Evolutionary conservation across 148 eudicot genomes (phyloP).

Genomic region (Cornus florida): DNA sequence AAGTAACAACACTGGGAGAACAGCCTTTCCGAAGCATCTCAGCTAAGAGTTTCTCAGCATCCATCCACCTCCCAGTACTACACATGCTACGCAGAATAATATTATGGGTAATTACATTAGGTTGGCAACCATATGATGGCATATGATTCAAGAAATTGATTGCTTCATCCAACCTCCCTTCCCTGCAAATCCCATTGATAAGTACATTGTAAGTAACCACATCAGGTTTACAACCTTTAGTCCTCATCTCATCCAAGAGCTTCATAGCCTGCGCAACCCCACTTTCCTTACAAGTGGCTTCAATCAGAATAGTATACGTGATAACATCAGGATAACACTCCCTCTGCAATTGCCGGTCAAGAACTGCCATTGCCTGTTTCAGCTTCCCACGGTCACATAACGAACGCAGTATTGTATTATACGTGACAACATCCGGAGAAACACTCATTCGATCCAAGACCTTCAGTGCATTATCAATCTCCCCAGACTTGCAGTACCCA

Average conservation of each 20-base stretch:
- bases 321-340: slow-evolving; percentile 71
- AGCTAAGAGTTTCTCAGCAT: slow-evolving; percentile 54
- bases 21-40: slow-evolving; percentile 68
- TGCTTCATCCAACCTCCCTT: slow-evolving; percentile 69
- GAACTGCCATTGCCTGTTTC: slow-evolving; percentile 60
- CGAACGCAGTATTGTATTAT: slow-evolving; percentile 63
- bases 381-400: slow-evolving; percentile 66
- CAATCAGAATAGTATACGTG: slow-evolving; percentile 71
- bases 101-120: slow-evolving; percentile 63
- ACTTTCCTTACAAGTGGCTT: slow-evolving; percentile 64
- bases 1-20: slow-evolving; percentile 64
- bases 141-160: slow-evolving; percentile 54
- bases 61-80: slow-evolving; percentile 67
- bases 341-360: slow-evolving; percentile 46
- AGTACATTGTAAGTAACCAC: slow-evolving; percentile 76
- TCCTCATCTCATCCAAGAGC: slow-evolving; percentile 76
- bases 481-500: slow-evolving; percentile 68
- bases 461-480: slow-evolving; percentile 51
- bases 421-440: slow-evolving; percentile 67
- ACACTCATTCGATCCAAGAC: slow-evolving; percentile 65
- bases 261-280: slow-evolving; percentile 75
- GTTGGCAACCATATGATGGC: slow-evolving; percentile 60
- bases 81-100: slow-evolving; percentile 62
- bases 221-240: slow-evolving; percentile 68
- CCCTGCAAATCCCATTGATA: slow-evolving; percentile 68